Conservation (phyloP, 345 rosid genomes). For the Passiflora organensis region DNA sequence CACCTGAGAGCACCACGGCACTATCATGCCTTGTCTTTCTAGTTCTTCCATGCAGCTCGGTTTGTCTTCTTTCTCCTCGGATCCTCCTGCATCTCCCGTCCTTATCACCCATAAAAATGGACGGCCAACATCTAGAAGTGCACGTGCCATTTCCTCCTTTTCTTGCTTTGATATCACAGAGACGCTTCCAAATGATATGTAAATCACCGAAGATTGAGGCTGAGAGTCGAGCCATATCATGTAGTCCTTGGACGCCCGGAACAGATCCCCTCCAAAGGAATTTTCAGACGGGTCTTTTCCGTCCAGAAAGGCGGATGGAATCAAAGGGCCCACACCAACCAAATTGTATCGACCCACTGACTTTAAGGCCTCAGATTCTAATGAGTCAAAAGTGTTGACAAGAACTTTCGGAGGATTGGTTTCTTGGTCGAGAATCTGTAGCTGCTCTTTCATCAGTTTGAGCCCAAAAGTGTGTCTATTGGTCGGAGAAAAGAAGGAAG, state of each 20-base stretch:
- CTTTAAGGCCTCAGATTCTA: constrained; percentile 47
- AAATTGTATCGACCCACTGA: constrained; percentile 9
- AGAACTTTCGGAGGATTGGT: constrained; percentile 40
- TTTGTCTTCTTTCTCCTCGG: constrained; percentile 32
- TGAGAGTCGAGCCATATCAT: constrained; percentile 38
- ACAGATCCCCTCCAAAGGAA: constrained; percentile 7
- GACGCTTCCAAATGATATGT: constrained; percentile 51
- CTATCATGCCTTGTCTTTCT: constrained; percentile 25
- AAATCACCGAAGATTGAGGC: constrained; percentile 25
- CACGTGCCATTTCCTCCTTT: constrained; percentile 37
- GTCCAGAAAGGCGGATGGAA: constrained; percentile 9
- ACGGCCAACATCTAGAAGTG: constrained; percentile 22
- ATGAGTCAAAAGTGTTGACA: constrained; percentile 47
- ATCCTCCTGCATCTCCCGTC: constrained; percentile 10
- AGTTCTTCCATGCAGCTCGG: constrained; percentile 11
- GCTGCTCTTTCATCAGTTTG: constrained; percentile 21
- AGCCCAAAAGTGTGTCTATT: constrained; percentile 14
- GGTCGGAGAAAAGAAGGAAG: constrained; percentile 41
- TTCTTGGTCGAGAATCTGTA: constrained; percentile 32
- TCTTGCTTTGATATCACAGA: constrained; percentile 34
- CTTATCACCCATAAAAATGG: constrained; percentile 57
- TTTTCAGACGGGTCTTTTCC: constrained; percentile 1
- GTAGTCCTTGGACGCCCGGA: constrained; percentile 20
- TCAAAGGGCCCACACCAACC: constrained; percentile 10
- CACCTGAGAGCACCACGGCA: constrained; percentile 44